Base-by-base conservation (phyloP, 1,284 basidiomycete species). In the Gymnopus androsaceus region DNA sequence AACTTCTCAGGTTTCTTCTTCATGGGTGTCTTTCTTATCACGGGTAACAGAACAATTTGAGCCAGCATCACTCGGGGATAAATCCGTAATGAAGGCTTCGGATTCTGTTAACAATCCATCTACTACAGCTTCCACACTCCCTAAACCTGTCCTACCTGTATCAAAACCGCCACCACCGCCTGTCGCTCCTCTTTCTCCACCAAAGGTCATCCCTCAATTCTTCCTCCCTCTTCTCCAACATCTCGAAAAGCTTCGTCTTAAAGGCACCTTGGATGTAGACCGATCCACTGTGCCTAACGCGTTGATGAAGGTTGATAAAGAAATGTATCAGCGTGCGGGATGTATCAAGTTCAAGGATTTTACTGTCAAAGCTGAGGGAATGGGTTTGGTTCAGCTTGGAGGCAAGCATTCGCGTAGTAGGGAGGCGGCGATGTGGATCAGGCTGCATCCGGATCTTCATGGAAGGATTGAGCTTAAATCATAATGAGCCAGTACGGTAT, bases 301-400 rank as follows among this genome's bases (percentile, higher is more conserved):
- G 19, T 66, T 84, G 2, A 44, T 69, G 15, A 67, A 69, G 31
- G 58, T 64, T 5, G 69, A 75, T 51, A 65, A 66, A 19, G 60
- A 61, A 15, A 67, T 74, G 6, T 85, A 81, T 62, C 61, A 64
- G 57, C 69, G 69, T 11, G 77, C 74, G 0, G 78, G 78, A 12
- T 74, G 75, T 33, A 58, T 65, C 2, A 72, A 61, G 38, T 84
- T 84, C 61, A 73, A 69, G 46, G 67, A 78, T 27, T 85, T 82
- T 59, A 62, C 69, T 9, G 64, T 65, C 12, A 56, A 79, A 23
- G 84, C 84, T 12, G 71, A 77, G 61, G 63, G 73, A 48, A 66
- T 64, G 5, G 76, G 75, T 2, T 63, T 85, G 12, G 65, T 86
- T 27, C 68, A 70, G n/a, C 67, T 81, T 4, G 81, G 83, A 12